Evolutionary conservation across 2,329 filamentous ascomycete species (phyloP), one percentile per base, ranked within the genome.

Genomic region (Penicillium freii): DNA sequence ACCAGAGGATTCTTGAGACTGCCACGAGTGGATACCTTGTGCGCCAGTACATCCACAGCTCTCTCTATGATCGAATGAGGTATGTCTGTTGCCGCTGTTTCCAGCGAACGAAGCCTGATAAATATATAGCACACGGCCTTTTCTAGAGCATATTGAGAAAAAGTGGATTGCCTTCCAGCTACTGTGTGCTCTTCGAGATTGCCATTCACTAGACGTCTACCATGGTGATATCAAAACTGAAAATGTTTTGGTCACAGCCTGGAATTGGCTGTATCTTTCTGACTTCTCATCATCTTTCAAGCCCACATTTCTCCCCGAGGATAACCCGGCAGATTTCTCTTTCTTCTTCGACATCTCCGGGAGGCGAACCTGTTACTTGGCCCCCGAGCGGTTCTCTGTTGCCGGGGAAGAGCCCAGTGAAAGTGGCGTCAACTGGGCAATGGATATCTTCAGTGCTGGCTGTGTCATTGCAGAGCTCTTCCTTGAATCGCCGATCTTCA

Each of bases 161-260:
- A 97, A 96, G 78, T 99, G 94, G 94, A 84, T 99, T 50, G 90
- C 93, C 0, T 99, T 96, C 68, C 94, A 99, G 77, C 83, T 99
- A 3, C 83, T 99, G 11, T 97, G 92, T 73, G 92, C 91, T 3
- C 80, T 99, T 57, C 87, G 92, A 56, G 95, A 99, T 75, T 97
- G 91, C 68, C 94, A 99, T 73, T 82, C 89, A 29, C 84, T 89
- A 46, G 90, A 95, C 67, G 82, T 99, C 51, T 97, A 92, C 72
- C 94, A 99, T 72, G 95, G 94, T 57, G 95, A 99, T 71, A 97
- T 99, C 79, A 99, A 99, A 80, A 94, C 93, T 1, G 93, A 99
- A 75, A 99, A 99, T 69, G 86, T 96, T 36, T 80, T 99, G 47
- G 93, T 99, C 50, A 99, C 94, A 0, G 97, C 94, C 7, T 99